Evolutionary conservation across 345 rosid genomes (phyloP), one percentile per base, ranked within the genome.

Genomic region (Linum usitatissimum): DNA sequence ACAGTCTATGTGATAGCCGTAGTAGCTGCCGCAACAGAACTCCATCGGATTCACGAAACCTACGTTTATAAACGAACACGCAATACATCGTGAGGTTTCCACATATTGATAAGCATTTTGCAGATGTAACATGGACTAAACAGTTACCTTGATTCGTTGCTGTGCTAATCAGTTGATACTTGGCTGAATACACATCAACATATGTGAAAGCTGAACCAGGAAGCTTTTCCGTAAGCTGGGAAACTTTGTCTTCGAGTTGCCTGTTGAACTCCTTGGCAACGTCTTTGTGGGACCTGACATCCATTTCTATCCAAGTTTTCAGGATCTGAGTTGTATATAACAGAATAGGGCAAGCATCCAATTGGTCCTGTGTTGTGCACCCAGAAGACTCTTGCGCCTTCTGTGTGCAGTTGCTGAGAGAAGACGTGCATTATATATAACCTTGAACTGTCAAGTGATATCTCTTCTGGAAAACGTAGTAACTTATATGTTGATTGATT

Each of bases 381-480:
- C 85, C 87, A 82, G 80, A 84, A 90, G 68, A 73, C 71, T 70
- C 90, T 87, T 59, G 92, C 95, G 42, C 90, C 93, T 82, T 85
- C 80, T 59, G 73, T 69, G 70, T 76, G 76, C 23, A 85, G 75
- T 70, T 61, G 61, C 95, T 85, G 78, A 71, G 48, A 2, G 28
- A 23, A 23, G 28, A 23, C 28, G 28, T 23, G 28, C 28, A 23
- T 23, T 23, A 23, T 23, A 23, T 23, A 23, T 23, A 23, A 23
- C 28, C 28, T 23, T 23, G 1, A 23, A 23, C 28, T 23, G 8
- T 40, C 48, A 40, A 40, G 57, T 17, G 57, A 2, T 7, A 6
- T 9, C 9, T 9, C 2, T 15, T 6, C 3, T 12, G 1, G 0
- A 59, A 42, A 14, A 60, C 34, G 17, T 31, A 0, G 6, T 42